Conservation (phyloP, 208 protist species). For the Acanthamoeba castellanii region DNA sequence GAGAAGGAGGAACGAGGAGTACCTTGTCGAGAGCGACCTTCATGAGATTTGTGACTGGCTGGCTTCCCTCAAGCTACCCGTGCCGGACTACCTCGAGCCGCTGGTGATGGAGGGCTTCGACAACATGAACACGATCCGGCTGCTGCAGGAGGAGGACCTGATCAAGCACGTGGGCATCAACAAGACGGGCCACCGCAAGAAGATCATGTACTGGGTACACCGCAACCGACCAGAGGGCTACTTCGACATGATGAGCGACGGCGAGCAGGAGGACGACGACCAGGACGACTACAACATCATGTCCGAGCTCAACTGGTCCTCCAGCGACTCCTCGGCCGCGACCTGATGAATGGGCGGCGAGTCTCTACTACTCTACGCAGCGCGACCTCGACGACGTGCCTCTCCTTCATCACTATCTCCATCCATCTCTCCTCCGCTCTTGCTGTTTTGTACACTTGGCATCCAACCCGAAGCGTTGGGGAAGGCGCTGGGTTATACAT, state of each 20-base stretch:
- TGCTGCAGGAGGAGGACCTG: constrained; percentile 39
- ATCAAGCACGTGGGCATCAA: constrained; percentile 51
- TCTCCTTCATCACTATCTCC: background rate
- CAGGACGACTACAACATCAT: constrained; percentile 55
- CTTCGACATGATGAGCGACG: constrained; percentile 52
- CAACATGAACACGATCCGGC: constrained; percentile 43
- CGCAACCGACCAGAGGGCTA: constrained; percentile 60
- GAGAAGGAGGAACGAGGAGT: constrained; percentile 9
- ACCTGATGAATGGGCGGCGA: background rate
- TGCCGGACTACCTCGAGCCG: constrained; percentile 28
- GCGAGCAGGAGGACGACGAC: constrained; percentile 36
- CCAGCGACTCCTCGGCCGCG: constrained; percentile 24
- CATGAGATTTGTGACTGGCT: constrained; percentile 65
- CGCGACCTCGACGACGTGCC: background rate
- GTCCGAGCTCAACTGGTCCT: constrained; percentile 51
- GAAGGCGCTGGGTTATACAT: background rate
- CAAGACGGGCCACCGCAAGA: constrained; percentile 55
- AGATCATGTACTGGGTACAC: constrained; percentile 48
- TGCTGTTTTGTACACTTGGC: constrained; percentile 54
- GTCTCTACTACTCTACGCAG: background rate
- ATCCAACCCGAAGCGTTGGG: background rate
- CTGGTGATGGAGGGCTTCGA: constrained; percentile 49
- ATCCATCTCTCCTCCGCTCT: background rate
- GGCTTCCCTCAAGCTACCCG: constrained; percentile 54
- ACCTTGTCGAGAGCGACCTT: constrained; percentile 61